Conservation (phyloP, 2,329 filamentous ascomycete species). For the Madurella mycetomatis region DNA sequence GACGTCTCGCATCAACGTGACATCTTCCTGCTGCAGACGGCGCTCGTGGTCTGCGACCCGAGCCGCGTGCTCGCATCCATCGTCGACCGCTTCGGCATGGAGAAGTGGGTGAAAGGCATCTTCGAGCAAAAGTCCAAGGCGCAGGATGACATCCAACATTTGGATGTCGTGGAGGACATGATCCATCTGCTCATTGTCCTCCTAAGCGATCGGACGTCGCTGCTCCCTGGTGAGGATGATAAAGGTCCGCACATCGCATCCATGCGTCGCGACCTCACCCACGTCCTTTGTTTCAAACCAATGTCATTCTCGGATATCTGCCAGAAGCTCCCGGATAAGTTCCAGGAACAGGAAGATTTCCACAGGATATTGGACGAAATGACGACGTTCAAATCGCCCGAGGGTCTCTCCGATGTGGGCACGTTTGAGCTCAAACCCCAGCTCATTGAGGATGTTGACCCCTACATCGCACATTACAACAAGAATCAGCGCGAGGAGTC, state of each 20-base stretch:
- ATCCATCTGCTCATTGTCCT: conserved; percentile 88
- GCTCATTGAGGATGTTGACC: conserved; percentile 83
- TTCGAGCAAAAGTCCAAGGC: conserved; percentile 68
- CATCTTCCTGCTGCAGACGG: conserved; percentile 88
- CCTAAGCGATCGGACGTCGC: conserved; percentile 78
- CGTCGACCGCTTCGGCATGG: conserved; percentile 85
- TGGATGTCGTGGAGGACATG: conserved; percentile 95
- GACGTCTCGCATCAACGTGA: conserved; percentile 94
- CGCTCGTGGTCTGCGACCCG: conserved; percentile 79
- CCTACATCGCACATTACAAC: conserved; percentile 92
- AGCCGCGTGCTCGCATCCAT: conserved; percentile 82
- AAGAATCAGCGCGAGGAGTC: conserved; percentile 97
- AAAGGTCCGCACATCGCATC: conserved; percentile 61
- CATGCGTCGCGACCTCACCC: conserved; percentile 84
- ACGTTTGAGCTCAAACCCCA: conserved; percentile 89
- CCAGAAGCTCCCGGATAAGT: conserved; percentile 78
- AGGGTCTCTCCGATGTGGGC: conserved; percentile 86
- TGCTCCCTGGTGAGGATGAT: conserved; percentile 66
- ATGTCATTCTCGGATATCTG: conserved; percentile 91
- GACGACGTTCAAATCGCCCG: conserved; percentile 82
- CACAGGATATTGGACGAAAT: conserved; percentile 79
- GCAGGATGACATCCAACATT: conserved; percentile 80
- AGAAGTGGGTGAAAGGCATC: conserved; percentile 78
- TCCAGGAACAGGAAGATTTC: conserved; percentile 85
- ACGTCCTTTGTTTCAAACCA: conserved; percentile 94